Percentiles rank a stretch among this genome's conserved stretches.
phyloP scores from a whole-genome alignment of 2,329 filamentous ascomycete species.

The Colletotrichum theobromicola region DNA sequence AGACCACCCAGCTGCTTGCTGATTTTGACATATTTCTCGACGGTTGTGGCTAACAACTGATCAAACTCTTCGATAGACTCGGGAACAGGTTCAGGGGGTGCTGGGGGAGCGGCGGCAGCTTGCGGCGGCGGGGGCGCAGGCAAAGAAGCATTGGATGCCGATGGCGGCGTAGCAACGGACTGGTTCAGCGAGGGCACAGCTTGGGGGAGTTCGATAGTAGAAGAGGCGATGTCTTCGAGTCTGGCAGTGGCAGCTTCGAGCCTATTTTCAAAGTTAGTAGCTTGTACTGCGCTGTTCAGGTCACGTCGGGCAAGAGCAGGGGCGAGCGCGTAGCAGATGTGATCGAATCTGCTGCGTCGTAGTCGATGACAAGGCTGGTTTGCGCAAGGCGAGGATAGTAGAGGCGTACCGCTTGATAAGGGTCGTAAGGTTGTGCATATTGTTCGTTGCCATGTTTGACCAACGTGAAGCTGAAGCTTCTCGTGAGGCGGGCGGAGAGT shows the following conservation, averaged over 20 bases:
- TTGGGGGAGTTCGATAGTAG: constrained; percentile 66
- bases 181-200: constrained; percentile 51
- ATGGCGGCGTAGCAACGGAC: constrained; percentile 36
- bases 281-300: not conserved
- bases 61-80: constrained; percentile 90
- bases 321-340: not conserved
- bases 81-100: constrained; percentile 66
- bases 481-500: not conserved
- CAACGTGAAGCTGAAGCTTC: not conserved
- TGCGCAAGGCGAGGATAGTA: not conserved
- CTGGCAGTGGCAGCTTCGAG: constrained; percentile 96
- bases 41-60: constrained; percentile 72
- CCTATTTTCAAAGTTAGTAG: constrained; percentile 64
- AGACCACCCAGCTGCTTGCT: constrained; percentile 80
- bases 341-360: not conserved
- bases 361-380: not conserved
- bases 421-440: constrained; percentile 96
- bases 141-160: constrained; percentile 34
- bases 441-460: constrained; percentile 71
- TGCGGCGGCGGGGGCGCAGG: constrained; percentile 37
- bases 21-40: constrained; percentile 78
- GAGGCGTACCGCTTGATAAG: constrained; percentile 90
- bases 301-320: not conserved
- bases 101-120: constrained; percentile 41
- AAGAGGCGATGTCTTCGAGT: constrained; percentile 92